A percentile compares a stretch with the other conserved stretches of the same genome.
These are phyloP conservation scores for Sugiyamaella smithiae DNA, from an alignment of 805 yeast species.

Conservation along the genomic window DNA sequence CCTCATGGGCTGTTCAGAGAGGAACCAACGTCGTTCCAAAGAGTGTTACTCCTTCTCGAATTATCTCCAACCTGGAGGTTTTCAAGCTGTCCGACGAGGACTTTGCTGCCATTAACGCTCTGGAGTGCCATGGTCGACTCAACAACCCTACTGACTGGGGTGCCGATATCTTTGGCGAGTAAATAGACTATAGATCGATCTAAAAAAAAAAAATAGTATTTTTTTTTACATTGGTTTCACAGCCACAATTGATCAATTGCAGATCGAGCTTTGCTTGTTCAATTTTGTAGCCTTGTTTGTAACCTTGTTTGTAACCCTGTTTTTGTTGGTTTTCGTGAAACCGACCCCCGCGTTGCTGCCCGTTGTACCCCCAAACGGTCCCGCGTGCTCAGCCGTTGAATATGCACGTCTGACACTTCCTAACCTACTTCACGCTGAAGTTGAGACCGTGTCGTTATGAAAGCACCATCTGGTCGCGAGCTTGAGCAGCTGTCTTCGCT, in stretches of 20 bases:
- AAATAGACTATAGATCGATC: too few species aligned
- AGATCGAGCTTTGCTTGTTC: too few species aligned
- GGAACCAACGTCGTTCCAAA: slow-evolving; percentile 73
- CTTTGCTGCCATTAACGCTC: slow-evolving; percentile 28
- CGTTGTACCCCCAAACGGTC: too few species aligned
- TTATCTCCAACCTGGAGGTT: slow-evolving; percentile 54
- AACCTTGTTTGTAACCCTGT: too few species aligned
- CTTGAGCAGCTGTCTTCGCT: slow-evolving; percentile 17
- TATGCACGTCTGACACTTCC: slow-evolving; percentile 4
- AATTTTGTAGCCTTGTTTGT: too few species aligned
- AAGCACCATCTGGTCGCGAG: slow-evolving; percentile 6
- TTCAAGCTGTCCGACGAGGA: slow-evolving; percentile 49
- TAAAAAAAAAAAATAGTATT: too few species aligned
- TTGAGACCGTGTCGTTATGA: slow-evolving; percentile 1
- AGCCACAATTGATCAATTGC: too few species aligned
- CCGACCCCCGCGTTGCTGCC: too few species aligned
- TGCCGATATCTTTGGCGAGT: slow-evolving; percentile 29
- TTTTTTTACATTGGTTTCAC: too few species aligned
- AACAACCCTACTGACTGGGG: slow-evolving; percentile 34
- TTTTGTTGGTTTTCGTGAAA: too few species aligned
- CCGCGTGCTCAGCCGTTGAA: too few species aligned
- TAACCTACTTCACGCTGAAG: background rate
- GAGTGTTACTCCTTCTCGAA: slow-evolving; percentile 62
- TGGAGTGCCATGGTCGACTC: slow-evolving; percentile 28
- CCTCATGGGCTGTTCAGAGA: slow-evolving; percentile 81